Base-by-base conservation (phyloP, 179 eudicot genomes). In the Drosera spatulata region DNA sequence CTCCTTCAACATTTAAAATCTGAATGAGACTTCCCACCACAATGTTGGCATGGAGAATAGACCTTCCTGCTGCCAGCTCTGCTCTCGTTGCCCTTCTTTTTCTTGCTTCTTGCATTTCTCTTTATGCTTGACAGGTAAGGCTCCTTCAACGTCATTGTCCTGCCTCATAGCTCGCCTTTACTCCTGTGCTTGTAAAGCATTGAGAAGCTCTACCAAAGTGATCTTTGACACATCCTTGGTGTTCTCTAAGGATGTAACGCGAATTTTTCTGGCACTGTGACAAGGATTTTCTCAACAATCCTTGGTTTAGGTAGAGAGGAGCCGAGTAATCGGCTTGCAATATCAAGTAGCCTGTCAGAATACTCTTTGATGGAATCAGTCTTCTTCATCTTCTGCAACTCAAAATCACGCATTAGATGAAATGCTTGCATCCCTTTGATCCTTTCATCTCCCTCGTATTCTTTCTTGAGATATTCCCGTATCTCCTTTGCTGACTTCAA, bases 301-400 rank as follows among this genome's bases (percentile, higher is more conserved):
- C 56, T 49, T 15, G 67, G 55, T 3, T 64, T 52, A 42, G 2
- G 7, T 2, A 64, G 37, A 39, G 3, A 2, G 43, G 62, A 47
- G 3, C 62, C 69, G 40, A 66, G 62, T 33, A 66, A 40, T 40
- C 56, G 58, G 2, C 42, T 50, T 66, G 11, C 69, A n/a, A 66
- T 66, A 43, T 11, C 50, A 41, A 66, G 58, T 5, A 66, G 45
- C 13, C 39, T 66, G 49, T 66, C 58, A 42, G 48, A 66, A 39
- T 66, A 66, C 46, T 66, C 56, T 50, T 66, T 59, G 11, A 66
- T 51, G 4, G 63, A 10, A 15, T 50, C 41, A 10, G 58, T 4
- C 39, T 55, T 10, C 11, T 55, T 55, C 58, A 55, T 55, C 63
- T 50, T 58, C 38, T 53, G 49, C 49, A 66, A 6, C 50, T 66